A percentile compares a stretch with the other conserved stretches of the same genome.
Evolutionary conservation across 2,329 filamentous ascomycete genomes (phyloP).

Genomic region (Monilinia vaccinii-corymbosi): DNA sequence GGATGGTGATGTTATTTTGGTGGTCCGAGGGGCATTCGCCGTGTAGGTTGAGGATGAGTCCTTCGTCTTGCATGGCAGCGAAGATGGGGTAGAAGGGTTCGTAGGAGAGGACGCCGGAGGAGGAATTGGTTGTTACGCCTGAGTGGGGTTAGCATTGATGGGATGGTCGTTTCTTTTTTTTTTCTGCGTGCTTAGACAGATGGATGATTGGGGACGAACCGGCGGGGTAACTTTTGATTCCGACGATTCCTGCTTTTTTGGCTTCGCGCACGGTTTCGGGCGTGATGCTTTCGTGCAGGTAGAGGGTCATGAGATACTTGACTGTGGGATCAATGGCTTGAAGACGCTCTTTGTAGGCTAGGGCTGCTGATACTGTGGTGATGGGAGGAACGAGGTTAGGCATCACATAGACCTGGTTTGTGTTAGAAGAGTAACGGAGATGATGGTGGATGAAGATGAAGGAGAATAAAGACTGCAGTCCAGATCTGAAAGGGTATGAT

Average conservation of each 20-base stretch:
- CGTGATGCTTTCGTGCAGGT: slow-evolving; percentile 13
- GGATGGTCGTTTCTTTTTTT: slow-evolving; percentile 48
- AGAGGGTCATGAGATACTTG: slow-evolving; percentile 66
- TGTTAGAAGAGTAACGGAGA: slow-evolving; percentile 30
- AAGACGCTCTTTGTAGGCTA: slow-evolving; percentile 57
- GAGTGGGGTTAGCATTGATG: slow-evolving; percentile 30
- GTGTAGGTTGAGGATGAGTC: slow-evolving; percentile 79
- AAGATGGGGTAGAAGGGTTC: slow-evolving; percentile 69
- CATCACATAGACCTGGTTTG: slow-evolving; percentile 22
- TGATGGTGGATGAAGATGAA: neutral
- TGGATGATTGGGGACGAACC: neutral
- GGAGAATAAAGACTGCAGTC: neutral
- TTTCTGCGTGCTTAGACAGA: neutral
- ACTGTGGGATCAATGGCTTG: slow-evolving; percentile 51
- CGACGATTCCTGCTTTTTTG: slow-evolving; percentile 16
- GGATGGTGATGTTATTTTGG: slow-evolving; percentile 19
- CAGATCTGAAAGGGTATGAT: neutral
- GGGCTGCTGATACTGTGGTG: slow-evolving; percentile 47
- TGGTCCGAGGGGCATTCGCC: slow-evolving; percentile 56
- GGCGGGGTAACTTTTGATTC: slow-evolving; percentile 17
- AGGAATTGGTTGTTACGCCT: slow-evolving; percentile 56
- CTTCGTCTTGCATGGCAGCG: slow-evolving; percentile 73
- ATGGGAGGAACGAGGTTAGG: slow-evolving; percentile 56
- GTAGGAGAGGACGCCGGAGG: slow-evolving; percentile 60
- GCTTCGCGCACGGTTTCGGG: slow-evolving; percentile 18